Percentiles rank a stretch among this genome's conserved stretches.
phyloP scores from a whole-genome alignment of 73 alveolate genomes.

The Paramecium caudatum region DNA sequence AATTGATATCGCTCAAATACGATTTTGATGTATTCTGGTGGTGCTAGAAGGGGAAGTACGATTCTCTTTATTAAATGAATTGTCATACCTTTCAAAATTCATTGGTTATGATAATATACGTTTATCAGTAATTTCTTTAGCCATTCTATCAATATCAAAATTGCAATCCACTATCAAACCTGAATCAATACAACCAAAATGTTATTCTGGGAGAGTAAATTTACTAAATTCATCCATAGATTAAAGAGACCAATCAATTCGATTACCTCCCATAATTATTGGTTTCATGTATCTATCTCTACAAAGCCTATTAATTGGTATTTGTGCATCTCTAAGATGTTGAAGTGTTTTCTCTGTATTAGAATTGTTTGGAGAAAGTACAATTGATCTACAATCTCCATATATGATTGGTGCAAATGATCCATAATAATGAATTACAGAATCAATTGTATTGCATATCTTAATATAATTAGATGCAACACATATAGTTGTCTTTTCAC shows the following conservation, averaged over 20 bases:
- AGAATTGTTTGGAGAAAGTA: conserved; percentile 76
- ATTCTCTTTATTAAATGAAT: conserved; percentile 43
- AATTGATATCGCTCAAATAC: conserved; percentile 67
- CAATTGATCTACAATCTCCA: conserved; percentile 78
- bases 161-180: conserved; percentile 22
- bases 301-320: conserved; percentile 61
- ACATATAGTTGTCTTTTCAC: conserved; percentile 74
- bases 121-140: conserved; percentile 48
- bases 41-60: conserved; percentile 74
- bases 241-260: conserved; percentile 60
- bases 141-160: conserved; percentile 31
- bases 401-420: conserved; percentile 73
- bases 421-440: conserved; percentile 72
- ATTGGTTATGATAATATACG: conserved; percentile 75
- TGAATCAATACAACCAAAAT: conserved; percentile 57
- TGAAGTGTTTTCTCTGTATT: conserved; percentile 62
- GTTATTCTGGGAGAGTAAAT: conserved; percentile 67
- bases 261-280: conserved; percentile 65
- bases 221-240: conserved; percentile 73
- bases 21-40: conserved; percentile 69
- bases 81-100: conserved; percentile 76
- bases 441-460: conserved; percentile 72
- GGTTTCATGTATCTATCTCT: conserved; percentile 75
- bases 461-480: conserved; percentile 74
- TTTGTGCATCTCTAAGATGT: conserved; percentile 64